Percentiles rank a stretch among this genome's conserved stretches.
These are phyloP conservation scores for Carex arenaria DNA, from an alignment of 202 grass and related monocot genomes.

Conservation along the genomic window DNA sequence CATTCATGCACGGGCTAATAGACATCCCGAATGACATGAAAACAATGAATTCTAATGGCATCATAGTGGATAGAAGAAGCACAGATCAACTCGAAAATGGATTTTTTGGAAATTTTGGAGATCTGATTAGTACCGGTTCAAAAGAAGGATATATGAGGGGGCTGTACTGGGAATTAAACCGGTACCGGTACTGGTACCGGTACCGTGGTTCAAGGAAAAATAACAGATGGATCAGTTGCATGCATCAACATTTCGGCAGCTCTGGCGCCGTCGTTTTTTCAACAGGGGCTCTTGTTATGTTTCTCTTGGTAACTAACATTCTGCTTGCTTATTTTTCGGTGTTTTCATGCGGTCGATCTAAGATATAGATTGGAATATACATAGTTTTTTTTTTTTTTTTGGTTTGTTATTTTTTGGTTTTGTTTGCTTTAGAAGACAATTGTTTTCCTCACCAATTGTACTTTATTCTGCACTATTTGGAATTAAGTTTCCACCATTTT, in stretches of 20 bases:
- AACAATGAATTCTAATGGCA: constrained; percentile 12
- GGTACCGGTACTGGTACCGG: background rate
- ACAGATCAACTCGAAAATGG: background rate
- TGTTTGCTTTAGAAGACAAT: background rate
- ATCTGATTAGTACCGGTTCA: background rate
- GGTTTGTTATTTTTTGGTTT: background rate
- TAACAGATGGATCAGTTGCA: background rate
- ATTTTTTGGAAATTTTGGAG: constrained; percentile 15
- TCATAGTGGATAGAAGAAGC: constrained; percentile 16
- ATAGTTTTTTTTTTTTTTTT: background rate
- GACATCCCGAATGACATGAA: constrained; percentile 20
- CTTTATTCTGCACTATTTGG: background rate
- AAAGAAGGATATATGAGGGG: constrained; percentile 15
- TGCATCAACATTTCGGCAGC: background rate
- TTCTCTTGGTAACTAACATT: constrained; percentile 26
- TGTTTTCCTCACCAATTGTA: background rate
- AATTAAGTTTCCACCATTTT: background rate
- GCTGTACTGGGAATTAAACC: constrained; percentile 18
- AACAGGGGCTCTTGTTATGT: constrained; percentile 9
- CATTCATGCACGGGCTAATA: constrained; percentile 31
- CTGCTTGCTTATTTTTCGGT: constrained; percentile 18
- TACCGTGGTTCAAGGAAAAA: background rate
- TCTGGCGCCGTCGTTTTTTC: background rate
- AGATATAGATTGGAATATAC: background rate
- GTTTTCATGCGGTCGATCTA: background rate